phyloP scores from a whole-genome alignment of 495 filamentous ascomycete genomes.

The Tricharina praecox region DNA sequence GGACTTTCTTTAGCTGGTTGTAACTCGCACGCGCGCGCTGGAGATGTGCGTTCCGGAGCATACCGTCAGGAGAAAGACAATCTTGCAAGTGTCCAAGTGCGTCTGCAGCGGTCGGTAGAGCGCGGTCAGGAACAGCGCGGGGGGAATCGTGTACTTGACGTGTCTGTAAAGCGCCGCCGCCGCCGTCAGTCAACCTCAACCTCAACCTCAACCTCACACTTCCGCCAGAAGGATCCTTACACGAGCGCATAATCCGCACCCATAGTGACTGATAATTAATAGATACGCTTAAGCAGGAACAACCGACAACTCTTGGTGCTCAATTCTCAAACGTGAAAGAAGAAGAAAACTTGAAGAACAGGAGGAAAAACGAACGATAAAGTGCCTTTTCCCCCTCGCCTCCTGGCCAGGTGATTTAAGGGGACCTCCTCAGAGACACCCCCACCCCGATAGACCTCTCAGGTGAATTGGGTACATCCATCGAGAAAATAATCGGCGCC shows the following conservation, averaged over 20 bases:
- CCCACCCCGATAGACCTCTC: no score
- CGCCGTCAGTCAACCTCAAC: constrained; percentile 4
- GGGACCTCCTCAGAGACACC: no score
- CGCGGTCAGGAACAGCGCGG: constrained; percentile 38
- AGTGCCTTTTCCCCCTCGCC: no score
- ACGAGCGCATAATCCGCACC: constrained; percentile 51
- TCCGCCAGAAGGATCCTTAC: constrained; percentile 30
- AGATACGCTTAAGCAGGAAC: no score
- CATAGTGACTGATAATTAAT: constrained; percentile 32
- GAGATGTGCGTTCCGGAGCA: constrained; percentile 26
- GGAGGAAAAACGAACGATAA: no score
- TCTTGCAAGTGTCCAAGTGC: constrained; percentile 40
- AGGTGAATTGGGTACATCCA: no score
- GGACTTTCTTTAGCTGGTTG: constrained; percentile 14
- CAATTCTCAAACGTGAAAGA: no score
- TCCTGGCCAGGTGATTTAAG: no score
- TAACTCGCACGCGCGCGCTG: not conserved
- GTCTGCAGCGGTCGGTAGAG: constrained; percentile 43
- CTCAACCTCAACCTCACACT: not conserved
- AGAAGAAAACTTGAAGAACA: no score
- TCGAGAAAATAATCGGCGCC: no score
- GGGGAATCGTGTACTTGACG: constrained; percentile 49
- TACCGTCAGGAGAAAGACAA: constrained; percentile 34
- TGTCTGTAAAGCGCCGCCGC: constrained; percentile 32
- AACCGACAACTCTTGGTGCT: no score